Evolutionary conservation across 768 basidiomycete species (phyloP), one percentile per base, ranked within the genome.

Genomic region (Podaxis mareebaensis): DNA sequence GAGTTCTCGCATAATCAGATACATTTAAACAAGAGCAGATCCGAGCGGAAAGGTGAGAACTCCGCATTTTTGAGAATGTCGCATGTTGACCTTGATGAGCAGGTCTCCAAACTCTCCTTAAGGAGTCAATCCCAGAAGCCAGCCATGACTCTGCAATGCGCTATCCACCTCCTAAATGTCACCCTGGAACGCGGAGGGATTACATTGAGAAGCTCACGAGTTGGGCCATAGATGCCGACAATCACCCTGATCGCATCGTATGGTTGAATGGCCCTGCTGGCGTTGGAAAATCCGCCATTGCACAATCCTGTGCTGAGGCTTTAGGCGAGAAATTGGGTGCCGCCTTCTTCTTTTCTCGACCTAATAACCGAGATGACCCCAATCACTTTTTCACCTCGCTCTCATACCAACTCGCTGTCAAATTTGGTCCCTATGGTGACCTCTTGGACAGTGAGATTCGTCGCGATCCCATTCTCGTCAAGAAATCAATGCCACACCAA

Each of bases 191-290:
- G 2, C 33, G 56, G 3, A n/a, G 15, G 22, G 40, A 42, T 11
- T 48, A 46, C 12, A 26, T 58, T 2, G 17, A 10, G 8, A 22
- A 30, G 22, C 24, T 58, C 26, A 58, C 11, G 0, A 6, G 13
- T 24, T 48, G 44, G 46, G 57, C 15, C 26, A 11, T 11, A 2
- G 12, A 24, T 13, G 26, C 17, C 11, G 10, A 26, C 40, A 28
- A 26, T 1, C 40, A 44, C 39, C 22, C 22, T 3, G 39, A 40
- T 15, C 20, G 38, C 12, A 22, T 40, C 20, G 3, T 22, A 2
- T 58, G 57, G 57, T 10, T 58, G 42, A 48, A 33, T 0, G 57
- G 57, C 3, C 44, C 57, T 20, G 57, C 44, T 26, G 57, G 57
- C 1, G 42, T 33, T 24, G 57, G 57, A 17, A 58, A 58, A 38